A percentile compares a stretch with the other conserved stretches of the same genome.
phyloP scores from a whole-genome alignment of 2,329 filamentous ascomycete species.

The Xylaria sp. region DNA sequence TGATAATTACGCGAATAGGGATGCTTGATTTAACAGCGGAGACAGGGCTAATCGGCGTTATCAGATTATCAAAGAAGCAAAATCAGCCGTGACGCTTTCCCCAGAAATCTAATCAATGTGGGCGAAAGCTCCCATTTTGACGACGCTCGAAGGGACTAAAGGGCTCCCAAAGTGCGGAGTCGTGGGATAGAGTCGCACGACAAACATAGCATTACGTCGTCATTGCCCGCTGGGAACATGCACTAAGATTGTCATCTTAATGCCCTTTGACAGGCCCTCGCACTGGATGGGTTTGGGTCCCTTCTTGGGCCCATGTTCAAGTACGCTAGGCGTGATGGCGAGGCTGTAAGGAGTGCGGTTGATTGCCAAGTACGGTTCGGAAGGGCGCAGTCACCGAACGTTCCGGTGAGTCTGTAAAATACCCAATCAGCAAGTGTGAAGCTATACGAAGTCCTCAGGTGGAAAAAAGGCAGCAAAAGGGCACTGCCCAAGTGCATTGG shows the following conservation, averaged over 20 bases:
- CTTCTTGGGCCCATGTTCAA: not conserved
- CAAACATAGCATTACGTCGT: slow-evolving; percentile 17
- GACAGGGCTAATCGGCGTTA: not conserved
- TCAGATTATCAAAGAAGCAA: slow-evolving; percentile 1
- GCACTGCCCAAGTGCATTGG: slow-evolving; percentile 12
- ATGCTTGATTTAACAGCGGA: not conserved
- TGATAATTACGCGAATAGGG: not conserved
- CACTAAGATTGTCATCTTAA: not conserved
- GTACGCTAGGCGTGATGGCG: not conserved
- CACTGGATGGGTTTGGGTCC: not conserved
- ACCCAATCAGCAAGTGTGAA: slow-evolving; percentile 21
- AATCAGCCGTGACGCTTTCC: not conserved
- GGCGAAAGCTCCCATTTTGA: slow-evolving; percentile 19
- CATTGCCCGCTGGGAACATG: not conserved
- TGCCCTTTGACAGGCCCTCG: not conserved
- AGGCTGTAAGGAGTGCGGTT: slow-evolving; percentile 18
- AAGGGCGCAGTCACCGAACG: slow-evolving; percentile 10
- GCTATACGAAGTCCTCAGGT: not conserved
- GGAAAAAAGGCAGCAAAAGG: slow-evolving; percentile 33
- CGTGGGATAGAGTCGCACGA: not conserved
- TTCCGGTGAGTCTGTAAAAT: not conserved
- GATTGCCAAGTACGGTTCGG: not conserved
- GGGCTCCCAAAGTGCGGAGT: slow-evolving; percentile 1
- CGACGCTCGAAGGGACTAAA: slow-evolving; percentile 7
- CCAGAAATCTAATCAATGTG: not conserved